These are phyloP conservation scores for Pseudozyma tsukubaensis DNA, from an alignment of 1,284 basidiomycete species.

Conservation along the genomic window DNA sequence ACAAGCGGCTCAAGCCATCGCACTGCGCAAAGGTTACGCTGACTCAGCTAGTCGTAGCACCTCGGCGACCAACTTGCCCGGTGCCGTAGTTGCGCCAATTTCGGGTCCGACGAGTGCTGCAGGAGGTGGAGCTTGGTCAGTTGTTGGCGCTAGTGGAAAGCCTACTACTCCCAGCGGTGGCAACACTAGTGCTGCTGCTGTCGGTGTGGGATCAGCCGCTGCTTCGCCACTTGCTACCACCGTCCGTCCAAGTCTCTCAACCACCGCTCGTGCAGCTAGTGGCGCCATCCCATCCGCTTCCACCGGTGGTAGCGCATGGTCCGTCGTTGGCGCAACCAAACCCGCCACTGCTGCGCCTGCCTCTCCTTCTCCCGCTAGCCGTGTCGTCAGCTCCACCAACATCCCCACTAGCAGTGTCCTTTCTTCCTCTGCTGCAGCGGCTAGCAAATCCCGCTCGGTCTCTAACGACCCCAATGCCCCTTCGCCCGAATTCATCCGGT, in stretches of 20 bases:
- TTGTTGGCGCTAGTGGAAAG: slow-evolving; percentile 84
- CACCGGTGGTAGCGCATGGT: slow-evolving; percentile 25
- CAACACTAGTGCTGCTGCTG: neutral
- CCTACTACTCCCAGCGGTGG: slow-evolving; percentile 64
- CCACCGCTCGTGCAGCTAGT: slow-evolving; percentile 16
- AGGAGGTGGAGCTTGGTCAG: slow-evolving; percentile 83
- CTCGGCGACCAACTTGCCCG: slow-evolving; percentile 20
- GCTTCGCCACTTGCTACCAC: slow-evolving; percentile 35
- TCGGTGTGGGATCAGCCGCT: slow-evolving; percentile 62
- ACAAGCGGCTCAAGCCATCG: slow-evolving; percentile 69
- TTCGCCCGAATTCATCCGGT: slow-evolving; percentile 88
- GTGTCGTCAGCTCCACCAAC: slow-evolving; percentile 22
- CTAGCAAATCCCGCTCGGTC: neutral
- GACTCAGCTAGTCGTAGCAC: slow-evolving; percentile 72
- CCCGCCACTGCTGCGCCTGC: slow-evolving; percentile 36
- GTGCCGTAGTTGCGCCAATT: slow-evolving; percentile 71
- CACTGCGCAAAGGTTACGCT: slow-evolving; percentile 76
- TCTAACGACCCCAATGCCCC: slow-evolving; percentile 76
- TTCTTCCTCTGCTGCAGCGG: neutral
- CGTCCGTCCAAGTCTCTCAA: slow-evolving; percentile 1
- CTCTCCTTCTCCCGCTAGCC: slow-evolving; percentile 51
- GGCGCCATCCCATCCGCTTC: slow-evolving; percentile 4
- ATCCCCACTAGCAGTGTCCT: neutral
- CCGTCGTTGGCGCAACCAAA: slow-evolving; percentile 22
- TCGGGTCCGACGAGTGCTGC: slow-evolving; percentile 1